Evolutionary conservation across 2,329 filamentous ascomycete genomes (phyloP).

Genomic region (Phialocephala sp.): DNA sequence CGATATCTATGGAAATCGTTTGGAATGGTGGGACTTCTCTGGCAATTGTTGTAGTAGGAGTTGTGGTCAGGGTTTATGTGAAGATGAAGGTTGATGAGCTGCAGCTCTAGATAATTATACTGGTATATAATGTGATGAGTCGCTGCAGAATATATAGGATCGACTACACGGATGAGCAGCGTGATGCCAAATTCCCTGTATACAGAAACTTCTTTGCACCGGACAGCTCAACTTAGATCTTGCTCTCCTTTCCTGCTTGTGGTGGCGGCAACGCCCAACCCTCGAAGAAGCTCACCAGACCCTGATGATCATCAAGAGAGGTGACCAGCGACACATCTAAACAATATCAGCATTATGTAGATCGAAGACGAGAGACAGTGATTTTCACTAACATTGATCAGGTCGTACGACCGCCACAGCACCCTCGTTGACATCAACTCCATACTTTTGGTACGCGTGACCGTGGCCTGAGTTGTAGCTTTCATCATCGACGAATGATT

Average conservation of each 20-base stretch:
- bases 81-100: too few species aligned
- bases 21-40: too few species aligned
- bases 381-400: conserved; percentile 58
- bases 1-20: too few species aligned
- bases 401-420: conserved; percentile 61
- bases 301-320: conserved; percentile 16
- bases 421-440: conserved; percentile 52
- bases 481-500: conserved; percentile 61
- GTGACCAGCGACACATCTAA: conserved; percentile 18
- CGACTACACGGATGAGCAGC: too few species aligned
- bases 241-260: background rate
- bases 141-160: too few species aligned
- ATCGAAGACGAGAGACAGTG: background rate
- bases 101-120: too few species aligned
- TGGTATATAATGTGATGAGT: too few species aligned
- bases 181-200: too few species aligned
- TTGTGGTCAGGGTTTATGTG: too few species aligned
- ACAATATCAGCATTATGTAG: background rate
- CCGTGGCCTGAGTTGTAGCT: conserved; percentile 61
- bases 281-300: conserved; percentile 16
- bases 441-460: conserved; percentile 61
- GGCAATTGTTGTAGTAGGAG: too few species aligned
- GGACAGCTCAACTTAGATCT: background rate
- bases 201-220: too few species aligned
- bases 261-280: conserved; percentile 15